These are phyloP conservation scores for Colletotrichum tanaceti DNA, from an alignment of 2,329 filamentous ascomycete species.

Conservation along the genomic window DNA sequence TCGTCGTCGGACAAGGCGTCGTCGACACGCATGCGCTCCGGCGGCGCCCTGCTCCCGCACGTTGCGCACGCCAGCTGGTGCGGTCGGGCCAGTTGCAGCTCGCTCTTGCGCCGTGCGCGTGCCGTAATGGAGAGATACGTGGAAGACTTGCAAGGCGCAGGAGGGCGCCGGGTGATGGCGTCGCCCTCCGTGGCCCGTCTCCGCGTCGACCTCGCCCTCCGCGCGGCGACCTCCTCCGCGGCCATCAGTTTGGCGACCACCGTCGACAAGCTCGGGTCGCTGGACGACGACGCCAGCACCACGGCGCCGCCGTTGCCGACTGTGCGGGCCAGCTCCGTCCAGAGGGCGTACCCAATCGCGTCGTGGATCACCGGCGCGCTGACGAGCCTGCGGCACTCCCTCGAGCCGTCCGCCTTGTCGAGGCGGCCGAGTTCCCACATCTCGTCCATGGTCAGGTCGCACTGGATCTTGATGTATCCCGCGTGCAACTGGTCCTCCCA, in stretches of 20 bases:
- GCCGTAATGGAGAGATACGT: neutral
- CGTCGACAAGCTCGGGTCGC: neutral
- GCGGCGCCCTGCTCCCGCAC: conserved; percentile 21
- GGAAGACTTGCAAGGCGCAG: neutral
- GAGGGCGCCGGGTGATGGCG: neutral
- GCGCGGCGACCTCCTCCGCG: neutral
- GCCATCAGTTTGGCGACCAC: neutral
- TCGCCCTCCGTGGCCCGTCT: conserved; percentile 5
- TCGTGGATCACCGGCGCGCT: conserved; percentile 36
- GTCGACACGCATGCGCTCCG: neutral
- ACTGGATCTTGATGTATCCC: conserved; percentile 33
- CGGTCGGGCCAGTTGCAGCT: neutral
- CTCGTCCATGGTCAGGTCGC: conserved; percentile 27
- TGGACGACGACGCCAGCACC: neutral
- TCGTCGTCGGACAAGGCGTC: neutral
- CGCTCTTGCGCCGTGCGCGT: conserved; percentile 11
- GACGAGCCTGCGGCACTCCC: conserved; percentile 28
- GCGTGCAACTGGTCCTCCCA: conserved; percentile 12
- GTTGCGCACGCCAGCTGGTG: conserved; percentile 21
- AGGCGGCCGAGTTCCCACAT: conserved; percentile 14
- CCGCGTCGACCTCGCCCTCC: conserved; percentile 17
- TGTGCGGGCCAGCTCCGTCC: conserved; percentile 5
- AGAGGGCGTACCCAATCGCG: conserved; percentile 19
- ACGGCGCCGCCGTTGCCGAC: neutral
- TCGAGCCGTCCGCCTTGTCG: conserved; percentile 7